phyloP scores from a whole-genome alignment of 2,329 filamentous ascomycete species.

The Juglanconis sp. region DNA sequence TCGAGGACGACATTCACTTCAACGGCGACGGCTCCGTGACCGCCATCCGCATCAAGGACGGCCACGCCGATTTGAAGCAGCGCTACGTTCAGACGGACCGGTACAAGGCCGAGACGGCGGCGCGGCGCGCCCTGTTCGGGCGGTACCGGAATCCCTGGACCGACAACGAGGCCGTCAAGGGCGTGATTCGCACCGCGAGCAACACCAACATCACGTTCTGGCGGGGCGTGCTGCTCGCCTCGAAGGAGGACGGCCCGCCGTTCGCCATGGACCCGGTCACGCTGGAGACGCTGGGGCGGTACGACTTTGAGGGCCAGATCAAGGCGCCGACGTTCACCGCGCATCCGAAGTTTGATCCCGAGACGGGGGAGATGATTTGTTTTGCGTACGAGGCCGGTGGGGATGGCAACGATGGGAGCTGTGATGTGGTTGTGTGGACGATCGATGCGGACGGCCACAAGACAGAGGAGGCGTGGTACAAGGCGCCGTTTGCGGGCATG shows the following conservation, averaged over 20 bases:
- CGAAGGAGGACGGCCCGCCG: slow-evolving; percentile 53
- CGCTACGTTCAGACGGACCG: slow-evolving; percentile 40
- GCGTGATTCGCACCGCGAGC: slow-evolving; percentile 52
- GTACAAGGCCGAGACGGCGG: slow-evolving; percentile 25
- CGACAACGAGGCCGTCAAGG: slow-evolving; percentile 52
- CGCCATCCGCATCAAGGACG: slow-evolving; percentile 37
- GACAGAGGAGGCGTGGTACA: slow-evolving; percentile 46
- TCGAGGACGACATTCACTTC: slow-evolving; percentile 46
- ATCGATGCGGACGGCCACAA: slow-evolving; percentile 40
- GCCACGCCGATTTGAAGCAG: slow-evolving; percentile 41
- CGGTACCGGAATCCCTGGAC: slow-evolving; percentile 57
- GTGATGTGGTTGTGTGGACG: slow-evolving; percentile 45
- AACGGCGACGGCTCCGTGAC: slow-evolving; percentile 37
- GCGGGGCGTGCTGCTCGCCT: slow-evolving; percentile 51
- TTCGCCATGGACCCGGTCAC: slow-evolving; percentile 49
- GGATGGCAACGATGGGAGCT: slow-evolving; percentile 38
- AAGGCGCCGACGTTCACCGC: slow-evolving; percentile 46
- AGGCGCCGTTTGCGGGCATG: slow-evolving; percentile 50
- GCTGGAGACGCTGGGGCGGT: slow-evolving; percentile 46
- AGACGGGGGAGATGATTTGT: slow-evolving; percentile 49
- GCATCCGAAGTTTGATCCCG: slow-evolving; percentile 51
- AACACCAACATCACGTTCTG: slow-evolving; percentile 62
- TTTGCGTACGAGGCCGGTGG: slow-evolving; percentile 49
- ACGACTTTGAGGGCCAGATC: slow-evolving; percentile 51
- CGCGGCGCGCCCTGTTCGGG: slow-evolving; percentile 44